These are phyloP conservation scores for Paraphoma sp. DNA, from an alignment of 2,329 filamentous ascomycete genomes.

Conservation along the genomic window DNA sequence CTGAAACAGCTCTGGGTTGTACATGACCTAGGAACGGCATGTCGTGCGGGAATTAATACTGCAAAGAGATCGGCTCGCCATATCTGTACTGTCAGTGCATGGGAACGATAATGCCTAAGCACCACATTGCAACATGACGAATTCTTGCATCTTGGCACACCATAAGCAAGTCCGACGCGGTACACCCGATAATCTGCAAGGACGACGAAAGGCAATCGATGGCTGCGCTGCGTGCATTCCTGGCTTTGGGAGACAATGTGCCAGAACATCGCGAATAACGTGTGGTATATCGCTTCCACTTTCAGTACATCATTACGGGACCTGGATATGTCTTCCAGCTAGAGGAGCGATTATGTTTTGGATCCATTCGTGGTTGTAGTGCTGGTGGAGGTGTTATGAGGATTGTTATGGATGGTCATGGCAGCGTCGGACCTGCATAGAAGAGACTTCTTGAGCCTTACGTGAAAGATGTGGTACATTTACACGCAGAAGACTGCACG, in stretches of 20 bases:
- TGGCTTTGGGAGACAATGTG: neutral
- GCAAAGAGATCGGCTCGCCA: neutral
- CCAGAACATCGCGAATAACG: neutral
- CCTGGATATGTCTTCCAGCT: neutral
- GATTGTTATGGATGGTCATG: no score
- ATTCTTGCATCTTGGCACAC: no score
- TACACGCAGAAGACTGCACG: no score
- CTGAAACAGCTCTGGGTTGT: neutral
- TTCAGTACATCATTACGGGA: neutral
- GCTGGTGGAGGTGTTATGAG: no score
- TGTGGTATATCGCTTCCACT: neutral
- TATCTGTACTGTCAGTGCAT: no score
- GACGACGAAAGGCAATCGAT: neutral
- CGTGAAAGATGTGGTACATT: no score
- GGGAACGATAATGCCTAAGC: no score
- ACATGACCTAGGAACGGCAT: neutral
- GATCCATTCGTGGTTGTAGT: no score
- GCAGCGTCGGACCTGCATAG: no score
- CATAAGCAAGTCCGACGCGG: neutral
- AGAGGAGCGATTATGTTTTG: neutral
- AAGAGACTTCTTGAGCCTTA: no score
- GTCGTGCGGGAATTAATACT: neutral
- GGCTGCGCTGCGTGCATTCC: neutral
- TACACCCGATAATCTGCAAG: neutral
- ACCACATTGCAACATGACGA: no score